Percentiles rank a stretch among this genome's conserved stretches.
phyloP scores from a whole-genome alignment of 495 filamentous ascomycete genomes.

The Podospora didyma region DNA sequence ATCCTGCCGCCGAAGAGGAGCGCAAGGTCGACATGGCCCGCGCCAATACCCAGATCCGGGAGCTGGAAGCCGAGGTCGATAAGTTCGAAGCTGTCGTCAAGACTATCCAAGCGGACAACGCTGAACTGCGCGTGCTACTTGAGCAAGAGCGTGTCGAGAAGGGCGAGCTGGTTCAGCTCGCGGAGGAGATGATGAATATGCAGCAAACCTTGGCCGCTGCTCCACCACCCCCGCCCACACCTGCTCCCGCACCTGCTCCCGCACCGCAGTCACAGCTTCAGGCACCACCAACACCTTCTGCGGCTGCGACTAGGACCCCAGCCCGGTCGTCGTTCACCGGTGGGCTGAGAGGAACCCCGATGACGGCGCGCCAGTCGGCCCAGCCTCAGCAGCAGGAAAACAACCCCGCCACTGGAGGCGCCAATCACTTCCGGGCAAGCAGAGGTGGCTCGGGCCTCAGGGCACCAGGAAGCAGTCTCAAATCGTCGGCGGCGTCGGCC shows the following conservation, averaged over 20 bases:
- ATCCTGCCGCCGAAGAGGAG: constrained; percentile 46
- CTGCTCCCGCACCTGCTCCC: constrained; percentile 6
- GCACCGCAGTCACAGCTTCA: constrained; percentile 1
- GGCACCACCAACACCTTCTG: constrained; percentile 7
- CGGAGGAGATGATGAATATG: constrained; percentile 81
- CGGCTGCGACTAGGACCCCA: neutral
- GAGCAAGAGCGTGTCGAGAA: constrained; percentile 86
- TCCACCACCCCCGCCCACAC: constrained; percentile 1
- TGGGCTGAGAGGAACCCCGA: neutral
- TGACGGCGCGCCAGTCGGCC: neutral
- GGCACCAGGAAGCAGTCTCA: constrained; percentile 29
- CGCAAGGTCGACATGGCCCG: constrained; percentile 46
- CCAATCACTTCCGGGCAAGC: constrained; percentile 10
- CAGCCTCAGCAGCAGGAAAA: neutral
- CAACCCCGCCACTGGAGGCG: neutral
- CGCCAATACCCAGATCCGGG: constrained; percentile 50
- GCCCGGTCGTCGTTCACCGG: neutral
- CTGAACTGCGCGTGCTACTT: constrained; percentile 57
- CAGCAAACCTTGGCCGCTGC: constrained; percentile 25
- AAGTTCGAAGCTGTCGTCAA: constrained; percentile 65
- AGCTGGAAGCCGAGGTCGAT: constrained; percentile 62
- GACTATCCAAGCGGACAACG: constrained; percentile 61
- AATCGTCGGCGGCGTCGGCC: constrained; percentile 2
- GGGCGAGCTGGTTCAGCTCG: constrained; percentile 85
- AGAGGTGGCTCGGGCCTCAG: constrained; percentile 35